phyloP scores from a whole-genome alignment of 192 early-diverging fungal species.

The Dissophora ornata region DNA sequence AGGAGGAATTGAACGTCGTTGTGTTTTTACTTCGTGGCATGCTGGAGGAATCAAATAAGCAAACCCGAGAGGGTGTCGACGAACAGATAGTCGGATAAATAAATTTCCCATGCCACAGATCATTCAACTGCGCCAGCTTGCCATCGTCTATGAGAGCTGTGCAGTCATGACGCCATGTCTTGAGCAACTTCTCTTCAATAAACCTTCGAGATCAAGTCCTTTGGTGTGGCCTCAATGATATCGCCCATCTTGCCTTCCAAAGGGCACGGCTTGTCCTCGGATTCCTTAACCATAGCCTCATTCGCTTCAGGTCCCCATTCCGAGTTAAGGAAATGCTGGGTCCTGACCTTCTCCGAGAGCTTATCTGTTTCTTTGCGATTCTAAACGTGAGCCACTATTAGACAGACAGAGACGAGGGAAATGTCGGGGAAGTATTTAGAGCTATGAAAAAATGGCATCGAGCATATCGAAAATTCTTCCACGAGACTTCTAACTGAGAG shows the following conservation, averaged over 20 bases:
- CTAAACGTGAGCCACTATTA: constrained; percentile 19
- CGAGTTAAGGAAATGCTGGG: constrained; percentile 10
- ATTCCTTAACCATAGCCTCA: neutral
- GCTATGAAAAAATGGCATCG: neutral
- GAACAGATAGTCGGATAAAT: too few species aligned
- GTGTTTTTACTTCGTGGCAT: too few species aligned
- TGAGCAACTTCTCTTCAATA: constrained; percentile 20
- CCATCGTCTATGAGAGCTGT: constrained; percentile 14
- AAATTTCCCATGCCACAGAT: too few species aligned
- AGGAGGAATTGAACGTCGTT: too few species aligned
- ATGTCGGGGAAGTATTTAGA: too few species aligned
- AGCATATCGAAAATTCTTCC: too few species aligned
- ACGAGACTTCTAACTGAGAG: neutral
- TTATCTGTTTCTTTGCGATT: constrained; percentile 16
- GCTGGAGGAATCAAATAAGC: too few species aligned
- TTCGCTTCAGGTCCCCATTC: constrained; percentile 33
- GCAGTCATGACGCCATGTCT: constrained; percentile 13
- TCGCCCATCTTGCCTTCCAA: constrained; percentile 19
- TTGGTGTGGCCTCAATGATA: constrained; percentile 13
- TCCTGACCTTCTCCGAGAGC: constrained; percentile 2
- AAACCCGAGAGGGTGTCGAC: too few species aligned
- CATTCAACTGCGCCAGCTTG: too few species aligned
- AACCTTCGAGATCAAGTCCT: constrained; percentile 23
- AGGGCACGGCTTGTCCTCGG: neutral
- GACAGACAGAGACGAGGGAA: too few species aligned